Conservation (phyloP, 768 basidiomycete species). For the Tubosaeta sp. region DNA sequence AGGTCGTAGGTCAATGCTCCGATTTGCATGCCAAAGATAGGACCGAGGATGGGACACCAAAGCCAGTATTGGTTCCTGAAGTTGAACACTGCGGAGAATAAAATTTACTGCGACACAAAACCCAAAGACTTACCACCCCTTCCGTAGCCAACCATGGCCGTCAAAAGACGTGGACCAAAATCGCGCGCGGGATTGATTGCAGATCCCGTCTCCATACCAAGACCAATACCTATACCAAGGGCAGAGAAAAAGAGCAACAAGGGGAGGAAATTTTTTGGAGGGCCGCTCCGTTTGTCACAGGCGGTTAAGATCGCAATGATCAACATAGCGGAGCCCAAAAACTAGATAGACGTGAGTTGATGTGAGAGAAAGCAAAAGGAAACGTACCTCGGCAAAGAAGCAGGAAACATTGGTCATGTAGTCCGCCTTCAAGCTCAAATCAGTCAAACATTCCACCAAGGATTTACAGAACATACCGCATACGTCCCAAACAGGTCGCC, state of each 20-base stretch:
- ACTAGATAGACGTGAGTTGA: constrained; percentile 30
- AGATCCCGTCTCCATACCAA: constrained; percentile 65
- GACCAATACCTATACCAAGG: constrained; percentile 52
- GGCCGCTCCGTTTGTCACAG: constrained; percentile 49
- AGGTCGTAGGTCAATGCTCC: constrained; percentile 57
- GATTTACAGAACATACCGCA: constrained; percentile 37
- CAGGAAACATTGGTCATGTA: constrained; percentile 42
- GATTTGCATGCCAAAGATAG: constrained; percentile 53
- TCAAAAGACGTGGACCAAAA: constrained; percentile 63
- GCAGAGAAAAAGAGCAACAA: constrained; percentile 52
- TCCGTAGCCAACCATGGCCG: constrained; percentile 73
- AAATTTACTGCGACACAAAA: neutral
- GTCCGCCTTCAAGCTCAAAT: constrained; percentile 27
- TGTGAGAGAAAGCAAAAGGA: neutral
- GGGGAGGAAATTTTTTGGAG: constrained; percentile 51
- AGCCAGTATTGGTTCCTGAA: constrained; percentile 63
- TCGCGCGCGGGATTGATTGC: constrained; percentile 72
- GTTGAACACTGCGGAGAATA: constrained; percentile 16
- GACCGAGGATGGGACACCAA: constrained; percentile 61
- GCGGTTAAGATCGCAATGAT: constrained; percentile 50
- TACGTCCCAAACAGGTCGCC: constrained; percentile 59
- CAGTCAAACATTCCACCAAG: constrained; percentile 1
- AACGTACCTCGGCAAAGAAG: constrained; percentile 44
- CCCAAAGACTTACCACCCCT: constrained; percentile 36
- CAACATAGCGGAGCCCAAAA: constrained; percentile 52